Evolutionary conservation across 2,329 filamentous ascomycete species (phyloP).

Genomic region (Thelonectria blattea): DNA sequence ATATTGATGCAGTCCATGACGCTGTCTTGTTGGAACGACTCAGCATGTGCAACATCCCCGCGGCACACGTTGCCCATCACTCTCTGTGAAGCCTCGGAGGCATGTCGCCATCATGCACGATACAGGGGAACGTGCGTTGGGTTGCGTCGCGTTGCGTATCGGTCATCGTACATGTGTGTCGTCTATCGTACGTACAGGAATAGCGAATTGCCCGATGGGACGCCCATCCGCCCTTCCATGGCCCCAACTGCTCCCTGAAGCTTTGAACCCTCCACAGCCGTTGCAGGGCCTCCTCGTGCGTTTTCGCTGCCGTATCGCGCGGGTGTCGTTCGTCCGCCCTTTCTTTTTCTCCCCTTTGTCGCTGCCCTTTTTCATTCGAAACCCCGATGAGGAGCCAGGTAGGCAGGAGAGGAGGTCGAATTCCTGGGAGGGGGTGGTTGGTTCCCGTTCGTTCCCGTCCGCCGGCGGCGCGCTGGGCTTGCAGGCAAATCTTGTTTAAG

Average conservation of each 20-base stretch:
- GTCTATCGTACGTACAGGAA: slow-evolving; percentile 23
- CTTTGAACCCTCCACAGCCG: not conserved
- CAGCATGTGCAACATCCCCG: no score
- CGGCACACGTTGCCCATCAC: not conserved
- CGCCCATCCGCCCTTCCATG: not conserved
- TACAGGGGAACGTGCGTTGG: slow-evolving; percentile 7
- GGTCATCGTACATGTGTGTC: slow-evolving; percentile 20
- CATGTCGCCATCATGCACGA: slow-evolving; percentile 12
- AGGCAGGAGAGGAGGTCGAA: no score
- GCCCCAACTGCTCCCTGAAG: not conserved
- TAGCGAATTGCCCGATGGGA: slow-evolving; percentile 20
- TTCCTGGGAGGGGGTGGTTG: not conserved
- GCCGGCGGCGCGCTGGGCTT: not conserved
- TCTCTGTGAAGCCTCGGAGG: not conserved
- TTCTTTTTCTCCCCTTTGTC: not conserved
- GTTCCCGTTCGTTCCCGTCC: not conserved
- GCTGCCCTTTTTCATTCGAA: not conserved
- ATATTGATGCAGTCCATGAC: no score
- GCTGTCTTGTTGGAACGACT: no score
- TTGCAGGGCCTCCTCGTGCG: not conserved
- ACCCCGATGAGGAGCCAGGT: no score
- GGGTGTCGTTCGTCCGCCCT: not conserved
- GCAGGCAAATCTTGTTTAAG: not conserved
- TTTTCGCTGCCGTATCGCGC: not conserved
- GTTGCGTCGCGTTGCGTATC: slow-evolving; percentile 3